A percentile compares a stretch with the other conserved stretches of the same genome.
phyloP scores from a whole-genome alignment of 2,329 filamentous ascomycete species.

The Ascocoryne sarcoides region DNA sequence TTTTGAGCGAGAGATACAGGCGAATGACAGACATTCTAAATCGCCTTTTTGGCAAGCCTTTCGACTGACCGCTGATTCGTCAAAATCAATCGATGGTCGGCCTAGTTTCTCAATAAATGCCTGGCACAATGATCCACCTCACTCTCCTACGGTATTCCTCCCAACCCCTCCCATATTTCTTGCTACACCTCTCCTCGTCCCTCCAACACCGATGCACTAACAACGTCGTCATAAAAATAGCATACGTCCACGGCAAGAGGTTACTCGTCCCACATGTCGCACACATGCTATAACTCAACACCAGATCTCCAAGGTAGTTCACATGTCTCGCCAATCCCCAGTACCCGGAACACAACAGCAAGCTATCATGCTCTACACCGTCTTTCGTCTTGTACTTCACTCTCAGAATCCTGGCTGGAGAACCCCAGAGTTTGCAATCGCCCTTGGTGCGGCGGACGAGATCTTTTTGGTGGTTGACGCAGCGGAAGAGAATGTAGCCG shows the following conservation, averaged over 20 bases:
- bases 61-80: too few species aligned
- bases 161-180: constrained; percentile 39
- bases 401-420: constrained; percentile 31
- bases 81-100: too few species aligned
- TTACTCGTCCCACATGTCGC: constrained; percentile 32
- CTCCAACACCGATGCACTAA: constrained; percentile 37
- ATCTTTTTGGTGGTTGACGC: constrained; percentile 39
- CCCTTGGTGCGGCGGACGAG: constrained; percentile 32
- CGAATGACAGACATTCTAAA: too few species aligned
- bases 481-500: constrained; percentile 37
- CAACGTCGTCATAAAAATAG: constrained; percentile 36
- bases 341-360: constrained; percentile 34
- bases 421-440: constrained; percentile 36
- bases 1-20: too few species aligned
- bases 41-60: too few species aligned
- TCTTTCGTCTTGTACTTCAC: constrained; percentile 35
- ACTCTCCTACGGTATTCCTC: constrained; percentile 28
- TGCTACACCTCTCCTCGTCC: constrained; percentile 36
- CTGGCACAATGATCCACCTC: constrained; percentile 2
- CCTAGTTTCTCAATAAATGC: constrained; percentile 2
- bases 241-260: constrained; percentile 37
- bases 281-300: constrained; percentile 34
- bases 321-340: constrained; percentile 35
- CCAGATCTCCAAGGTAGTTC: constrained; percentile 34
- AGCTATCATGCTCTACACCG: constrained; percentile 32